Evolutionary conservation across 2,329 filamentous ascomycete genomes (phyloP), one percentile per base, ranked within the genome.

Genomic region (Beauveria caledonica): DNA sequence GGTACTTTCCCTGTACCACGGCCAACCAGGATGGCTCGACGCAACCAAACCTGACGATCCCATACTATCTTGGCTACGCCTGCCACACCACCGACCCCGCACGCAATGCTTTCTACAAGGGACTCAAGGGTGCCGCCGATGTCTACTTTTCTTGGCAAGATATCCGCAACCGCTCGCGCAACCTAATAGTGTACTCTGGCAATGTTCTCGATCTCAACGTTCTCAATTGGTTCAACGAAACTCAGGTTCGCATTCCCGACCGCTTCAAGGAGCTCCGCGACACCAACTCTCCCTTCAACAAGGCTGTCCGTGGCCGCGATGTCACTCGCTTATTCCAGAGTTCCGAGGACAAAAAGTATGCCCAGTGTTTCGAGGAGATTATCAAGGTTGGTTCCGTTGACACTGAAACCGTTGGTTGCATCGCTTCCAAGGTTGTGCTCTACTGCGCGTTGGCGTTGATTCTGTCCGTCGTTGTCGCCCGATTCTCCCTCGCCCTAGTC

Each of bases 81-180:
- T 99, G 94, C 72, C 94, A 99, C 71, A 97, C 94, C 1, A 87
- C 86, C 1, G 74, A 77, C 7, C 73, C 74, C 1, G 84, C 86
- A 19, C 86, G 94, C 63, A 78, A 86, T 58, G 77, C 85, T 0
- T 97, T 96, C 71, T 97, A 97, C 71, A 73, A 78, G 54, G 74
- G 76, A 4, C 78, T 97, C 29, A 71, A 72, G 1, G 83, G 83
- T 54, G 79, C 86, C 3, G 94, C 92, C 2, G 92, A 97, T 66
- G 93, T 99, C 17, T 99, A 93, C 74, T 99, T 91, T 71, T 95
- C 88, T 2, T 99, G 94, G 94, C 86, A 93, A 25, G 94, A 99
- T 68, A 85, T 97, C 66, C 90, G 85, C 70, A 99, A 99, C 74
- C 84, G 76, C 63, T 90, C 88, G 36, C 89, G 94, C 62, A 97